Evolutionary conservation across 2,329 filamentous ascomycete species (phyloP), one percentile per base, ranked within the genome.

Genomic region (Kalmusia sp.): DNA sequence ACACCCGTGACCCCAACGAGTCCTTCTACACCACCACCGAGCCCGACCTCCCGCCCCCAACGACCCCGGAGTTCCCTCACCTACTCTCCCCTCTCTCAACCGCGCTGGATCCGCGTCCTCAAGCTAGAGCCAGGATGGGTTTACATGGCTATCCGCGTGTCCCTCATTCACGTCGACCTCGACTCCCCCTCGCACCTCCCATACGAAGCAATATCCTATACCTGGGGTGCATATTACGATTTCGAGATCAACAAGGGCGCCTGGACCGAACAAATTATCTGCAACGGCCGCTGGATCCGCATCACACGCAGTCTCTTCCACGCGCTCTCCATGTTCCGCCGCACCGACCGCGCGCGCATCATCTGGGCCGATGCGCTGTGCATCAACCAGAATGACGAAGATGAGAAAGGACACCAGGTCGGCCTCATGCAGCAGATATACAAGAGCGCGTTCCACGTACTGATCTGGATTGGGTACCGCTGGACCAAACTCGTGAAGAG

Each of bases 321-420:
- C 15, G 46, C 46, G 1, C 37, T 49, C 8, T 21, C 11, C 2
- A 8, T 49, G 12, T 41, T 49, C 35, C 35, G 46, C 9, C 46
- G 25, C 3, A 33, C 21, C 7, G 37, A 41, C 19, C 35, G 46
- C 12, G 35, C 35, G 15, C 37, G 46, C 25, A 22, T 31, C n/a
- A 34, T 50, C 21, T 62, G 67, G 69, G 59, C 58, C 2, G 70
- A 71, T 50, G 58, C 56, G 0, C 27, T 72, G 9, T 71, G 64
- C 44, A 69, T 72, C 22, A 54, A 71, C 17, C 53, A 63, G 34
- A 28, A 51, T 9, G 49, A 64, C 25, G 33, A 24, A 6, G 44
- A 51, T 5, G 62, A 65, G 33, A 43, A 38, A 15, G 44, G 27
- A 6, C 22, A 58, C n/a, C 62, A 65, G 47, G 50, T 64, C 17